Percentiles rank a stretch among this genome's conserved stretches.
phyloP scores from a whole-genome alignment of 23 red algal species.

The Cyanidium caldarium region DNA sequence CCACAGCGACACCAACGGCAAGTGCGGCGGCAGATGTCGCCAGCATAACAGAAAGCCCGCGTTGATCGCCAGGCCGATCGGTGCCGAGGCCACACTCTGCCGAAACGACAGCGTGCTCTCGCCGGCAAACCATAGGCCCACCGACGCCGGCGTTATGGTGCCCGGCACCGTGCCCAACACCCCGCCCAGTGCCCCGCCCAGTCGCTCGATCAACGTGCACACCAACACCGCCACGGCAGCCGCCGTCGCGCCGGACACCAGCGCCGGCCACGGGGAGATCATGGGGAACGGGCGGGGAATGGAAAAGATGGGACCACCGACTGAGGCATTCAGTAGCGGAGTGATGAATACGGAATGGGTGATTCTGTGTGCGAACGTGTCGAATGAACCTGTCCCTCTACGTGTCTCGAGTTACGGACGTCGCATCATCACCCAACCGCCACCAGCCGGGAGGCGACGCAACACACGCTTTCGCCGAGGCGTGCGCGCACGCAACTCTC shows the following conservation, averaged over 20 bases:
- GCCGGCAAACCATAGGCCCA: conserved; percentile 11
- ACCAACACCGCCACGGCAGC: background rate
- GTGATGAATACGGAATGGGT: too few relatives aligned
- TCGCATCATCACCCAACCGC: too few relatives aligned
- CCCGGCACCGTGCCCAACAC: conserved; percentile 14
- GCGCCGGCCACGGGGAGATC: too few relatives aligned
- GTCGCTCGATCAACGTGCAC: background rate
- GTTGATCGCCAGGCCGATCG: conserved; percentile 8
- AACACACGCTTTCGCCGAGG: too few relatives aligned
- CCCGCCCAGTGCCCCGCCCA: background rate
- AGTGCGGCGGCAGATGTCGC: background rate
- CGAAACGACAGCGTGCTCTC: background rate
- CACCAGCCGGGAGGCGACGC: too few relatives aligned
- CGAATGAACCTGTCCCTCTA: too few relatives aligned
- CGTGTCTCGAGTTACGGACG: too few relatives aligned
- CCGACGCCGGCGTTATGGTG: conserved; percentile 12
- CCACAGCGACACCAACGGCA: background rate
- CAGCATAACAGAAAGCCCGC: conserved; percentile 12
- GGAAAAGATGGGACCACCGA: too few relatives aligned
- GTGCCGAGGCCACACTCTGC: conserved; percentile 11
- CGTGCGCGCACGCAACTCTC: too few relatives aligned
- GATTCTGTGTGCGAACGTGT: too few relatives aligned
- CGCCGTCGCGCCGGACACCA: background rate
- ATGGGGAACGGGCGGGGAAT: too few relatives aligned
- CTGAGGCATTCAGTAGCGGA: too few relatives aligned